Evolutionary conservation across 2,329 filamentous ascomycete genomes (phyloP).

Genomic region (Sordariomycetes sp.): DNA sequence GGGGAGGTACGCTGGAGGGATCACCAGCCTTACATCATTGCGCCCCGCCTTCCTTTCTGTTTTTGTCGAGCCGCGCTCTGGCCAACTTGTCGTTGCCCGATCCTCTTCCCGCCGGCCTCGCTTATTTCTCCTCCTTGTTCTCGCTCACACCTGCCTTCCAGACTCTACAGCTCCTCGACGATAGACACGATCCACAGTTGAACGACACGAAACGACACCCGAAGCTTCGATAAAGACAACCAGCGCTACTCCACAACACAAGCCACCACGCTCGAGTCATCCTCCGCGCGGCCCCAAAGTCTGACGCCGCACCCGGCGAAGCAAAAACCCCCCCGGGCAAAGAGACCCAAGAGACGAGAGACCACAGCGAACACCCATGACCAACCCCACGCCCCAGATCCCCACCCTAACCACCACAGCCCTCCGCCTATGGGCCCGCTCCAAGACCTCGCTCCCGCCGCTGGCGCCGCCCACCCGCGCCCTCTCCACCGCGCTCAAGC

Average conservation of each 20-base stretch:
- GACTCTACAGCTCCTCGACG: too few relatives aligned
- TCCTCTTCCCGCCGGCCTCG: background rate
- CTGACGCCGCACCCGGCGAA: background rate
- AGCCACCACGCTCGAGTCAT: too few relatives aligned
- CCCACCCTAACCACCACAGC: conserved; percentile 45
- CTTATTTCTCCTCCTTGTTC: background rate
- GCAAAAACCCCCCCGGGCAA: background rate
- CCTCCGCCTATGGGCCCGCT: conserved; percentile 38
- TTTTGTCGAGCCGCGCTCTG: background rate
- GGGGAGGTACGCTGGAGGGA: background rate
- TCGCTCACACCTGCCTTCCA: too few relatives aligned
- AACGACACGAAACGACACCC: too few relatives aligned
- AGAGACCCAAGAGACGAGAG: background rate
- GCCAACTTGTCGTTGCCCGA: too few relatives aligned
- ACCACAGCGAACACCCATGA: background rate
- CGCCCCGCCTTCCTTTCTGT: background rate
- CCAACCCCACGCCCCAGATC: conserved; percentile 28
- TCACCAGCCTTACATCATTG: background rate
- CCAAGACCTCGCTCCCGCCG: conserved; percentile 35
- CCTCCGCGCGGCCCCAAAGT: too few relatives aligned
- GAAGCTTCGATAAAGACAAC: too few relatives aligned
- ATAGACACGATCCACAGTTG: too few relatives aligned
- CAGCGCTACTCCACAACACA: too few relatives aligned
- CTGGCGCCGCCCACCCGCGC: conserved; percentile 38
- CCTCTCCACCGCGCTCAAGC: conserved; percentile 44